Percentiles rank a stretch among this genome's conserved stretches.
These are phyloP conservation scores for Curvularia lunata DNA, from an alignment of 2,329 filamentous ascomycete species.

Conservation along the genomic window DNA sequence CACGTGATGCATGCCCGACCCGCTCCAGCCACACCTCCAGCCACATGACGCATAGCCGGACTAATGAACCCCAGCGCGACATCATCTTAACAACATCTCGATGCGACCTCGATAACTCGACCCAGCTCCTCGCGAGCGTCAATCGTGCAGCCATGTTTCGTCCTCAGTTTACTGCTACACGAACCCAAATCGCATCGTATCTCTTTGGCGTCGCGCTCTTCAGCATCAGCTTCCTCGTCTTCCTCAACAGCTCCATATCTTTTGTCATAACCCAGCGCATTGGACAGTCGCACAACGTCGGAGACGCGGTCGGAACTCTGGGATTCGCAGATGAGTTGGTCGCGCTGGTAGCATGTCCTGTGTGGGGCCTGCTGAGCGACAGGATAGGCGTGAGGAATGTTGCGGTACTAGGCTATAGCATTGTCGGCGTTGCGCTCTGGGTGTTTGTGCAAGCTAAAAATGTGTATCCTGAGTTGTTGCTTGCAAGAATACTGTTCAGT, in stretches of 20 bases:
- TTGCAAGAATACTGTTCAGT: slow-evolving; percentile 87
- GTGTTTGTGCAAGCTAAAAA: slow-evolving; percentile 84
- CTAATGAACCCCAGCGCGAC: slow-evolving; percentile 13
- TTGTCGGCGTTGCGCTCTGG: slow-evolving; percentile 79
- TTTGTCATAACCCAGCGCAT: slow-evolving; percentile 87
- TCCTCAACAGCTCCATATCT: slow-evolving; percentile 82
- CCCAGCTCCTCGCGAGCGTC: slow-evolving; percentile 33
- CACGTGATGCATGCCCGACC: slow-evolving; percentile 9
- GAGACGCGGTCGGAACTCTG: slow-evolving; percentile 81
- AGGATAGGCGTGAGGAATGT: slow-evolving; percentile 72
- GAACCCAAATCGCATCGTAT: slow-evolving; percentile 69
- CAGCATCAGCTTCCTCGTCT: slow-evolving; percentile 88
- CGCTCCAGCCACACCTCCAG: slow-evolving; percentile 7
- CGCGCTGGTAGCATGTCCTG: slow-evolving; percentile 78
- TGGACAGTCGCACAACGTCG: slow-evolving; percentile 73
- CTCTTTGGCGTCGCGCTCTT: slow-evolving; percentile 83
- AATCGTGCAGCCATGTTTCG: slow-evolving; percentile 41
- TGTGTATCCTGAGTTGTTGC: slow-evolving; percentile 85
- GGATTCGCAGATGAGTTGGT: slow-evolving; percentile 86
- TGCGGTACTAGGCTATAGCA: slow-evolving; percentile 75
- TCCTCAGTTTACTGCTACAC: slow-evolving; percentile 61
- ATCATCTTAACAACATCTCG: slow-evolving; percentile 14
- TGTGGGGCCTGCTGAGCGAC: slow-evolving; percentile 80
- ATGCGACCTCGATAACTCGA: slow-evolving; percentile 22
- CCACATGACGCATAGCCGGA: slow-evolving; percentile 17